Evolutionary conservation across 2,329 filamentous ascomycete species (phyloP), one percentile per base, ranked within the genome.

Genomic region (Blumeriella jaapii): DNA sequence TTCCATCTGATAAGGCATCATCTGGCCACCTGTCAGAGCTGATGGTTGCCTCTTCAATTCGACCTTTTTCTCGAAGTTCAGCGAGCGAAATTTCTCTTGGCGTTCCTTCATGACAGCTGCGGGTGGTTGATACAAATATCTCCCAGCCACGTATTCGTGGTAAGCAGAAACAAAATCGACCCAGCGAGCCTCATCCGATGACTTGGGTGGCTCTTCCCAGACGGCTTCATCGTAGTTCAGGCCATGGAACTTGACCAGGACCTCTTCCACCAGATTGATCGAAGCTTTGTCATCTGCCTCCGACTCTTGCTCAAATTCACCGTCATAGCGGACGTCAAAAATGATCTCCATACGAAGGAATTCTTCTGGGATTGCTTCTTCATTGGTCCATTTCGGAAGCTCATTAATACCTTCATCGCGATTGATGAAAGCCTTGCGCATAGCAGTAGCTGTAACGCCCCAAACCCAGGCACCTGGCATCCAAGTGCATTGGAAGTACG

Each of bases 1-100:
- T 40, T 95, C 83, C 28, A 93, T 62, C 55, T 98, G 91, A 52
- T 98, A 96, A 20, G 76, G 73, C 87, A 96, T 96, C 39, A 96
- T 64, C 45, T 86, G 74, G 15, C 87, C 86, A 22, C 82, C 77
- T 19, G 71, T 72, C 6, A 96, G 65, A 10, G 75, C 75, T 1
- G 68, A 61, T 0, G 91, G 91, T 52, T 96, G 89, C 10, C 65
- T 60, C 23, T 75, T 65, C 44, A 84, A 68, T 45, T 85, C 72
- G 10, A 84, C 63, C 4, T 70, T 65, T n/a, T 61, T 60, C 36
- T 68, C 64, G 48, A 94, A 94, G 27, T 78, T 63, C 25, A 68
- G 61, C 8, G 62, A 59, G 43, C 84, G 78, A 45, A 77, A 79
- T n/a, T 69, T 65, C 19, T 72, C 69, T 25, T 94, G 63, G 12